These are phyloP conservation scores for Orbilia blumenaviensis DNA, from an alignment of 2,329 filamentous ascomycete genomes.

Conservation along the genomic window DNA sequence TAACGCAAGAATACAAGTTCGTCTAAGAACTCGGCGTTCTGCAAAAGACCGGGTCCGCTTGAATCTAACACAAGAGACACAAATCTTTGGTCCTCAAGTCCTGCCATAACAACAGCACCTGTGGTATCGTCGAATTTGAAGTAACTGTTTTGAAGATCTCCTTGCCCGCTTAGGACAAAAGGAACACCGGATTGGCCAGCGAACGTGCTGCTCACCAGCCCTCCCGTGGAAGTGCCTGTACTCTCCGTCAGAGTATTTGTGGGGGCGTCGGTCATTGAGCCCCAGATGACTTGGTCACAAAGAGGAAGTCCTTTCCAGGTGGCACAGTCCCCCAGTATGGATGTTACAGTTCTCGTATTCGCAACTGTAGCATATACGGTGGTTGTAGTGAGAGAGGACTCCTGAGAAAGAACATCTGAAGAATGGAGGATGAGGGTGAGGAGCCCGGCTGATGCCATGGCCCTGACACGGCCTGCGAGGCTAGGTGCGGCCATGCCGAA, in stretches of 20 bases:
- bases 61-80: not conserved
- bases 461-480: not conserved
- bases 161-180: slow-evolving; percentile 2
- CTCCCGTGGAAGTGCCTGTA: not conserved
- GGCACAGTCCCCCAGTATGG: not conserved
- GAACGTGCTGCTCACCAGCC: not conserved
- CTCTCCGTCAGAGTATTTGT: not conserved
- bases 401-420: not conserved
- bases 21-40: not conserved
- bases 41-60: not conserved
- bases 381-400: not conserved
- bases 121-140: slow-evolving; percentile 21
- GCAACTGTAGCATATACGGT: not conserved
- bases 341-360: not conserved
- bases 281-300: not conserved
- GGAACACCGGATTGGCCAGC: not conserved
- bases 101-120: not conserved
- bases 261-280: not conserved
- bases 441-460: not conserved
- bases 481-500: not conserved
- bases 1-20: slow-evolving; percentile 18
- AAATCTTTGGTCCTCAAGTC: not conserved
- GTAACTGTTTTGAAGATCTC: not conserved
- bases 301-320: slow-evolving; percentile 6
- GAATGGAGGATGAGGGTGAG: not conserved